Evolutionary conservation across 208 protist genomes (phyloP).

Genomic region (Leptomonas seymouri): DNA sequence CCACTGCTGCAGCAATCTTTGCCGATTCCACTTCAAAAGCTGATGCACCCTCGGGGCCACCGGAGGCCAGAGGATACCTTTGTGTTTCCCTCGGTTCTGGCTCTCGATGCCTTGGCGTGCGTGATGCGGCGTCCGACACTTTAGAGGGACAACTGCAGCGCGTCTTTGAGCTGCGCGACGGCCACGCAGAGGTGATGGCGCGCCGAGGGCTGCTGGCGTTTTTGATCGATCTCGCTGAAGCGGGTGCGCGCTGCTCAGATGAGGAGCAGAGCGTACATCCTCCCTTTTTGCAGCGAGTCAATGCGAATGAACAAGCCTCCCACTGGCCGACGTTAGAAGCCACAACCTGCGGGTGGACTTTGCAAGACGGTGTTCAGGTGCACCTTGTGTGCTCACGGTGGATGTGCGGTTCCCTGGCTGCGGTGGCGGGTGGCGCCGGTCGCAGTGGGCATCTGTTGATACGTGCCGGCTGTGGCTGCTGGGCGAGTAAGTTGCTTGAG

Average conservation of each 20-base stretch:
- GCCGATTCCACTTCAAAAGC: neutral
- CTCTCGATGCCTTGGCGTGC: conserved; percentile 66
- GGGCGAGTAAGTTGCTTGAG: neutral
- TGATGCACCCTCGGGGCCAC: too few species aligned
- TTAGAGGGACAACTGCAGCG: conserved; percentile 5
- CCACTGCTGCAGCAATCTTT: neutral
- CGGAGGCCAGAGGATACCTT: conserved; percentile 35
- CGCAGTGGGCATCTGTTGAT: conserved; percentile 68
- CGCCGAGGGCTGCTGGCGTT: conserved; percentile 74
- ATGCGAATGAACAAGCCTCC: neutral
- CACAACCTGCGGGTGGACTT: conserved; percentile 23
- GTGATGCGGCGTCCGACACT: neutral
- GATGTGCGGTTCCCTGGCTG: conserved; percentile 72
- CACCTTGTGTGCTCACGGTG: conserved; percentile 78
- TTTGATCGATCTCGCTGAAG: conserved; percentile 49
- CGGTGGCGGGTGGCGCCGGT: conserved; percentile 29
- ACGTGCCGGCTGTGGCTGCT: conserved; percentile 42
- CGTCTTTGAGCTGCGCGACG: conserved; percentile 56
- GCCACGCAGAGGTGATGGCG: conserved; percentile 89
- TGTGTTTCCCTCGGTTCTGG: conserved; percentile 84
- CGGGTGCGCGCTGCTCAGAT: neutral
- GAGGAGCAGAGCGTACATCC: neutral
- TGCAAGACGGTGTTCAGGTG: conserved; percentile 42
- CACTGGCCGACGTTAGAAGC: too few species aligned
- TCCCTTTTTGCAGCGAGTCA: conserved; percentile 7